These are phyloP conservation scores for Senna siamea DNA, from an alignment of 306 rosid genomes.

Conservation along the genomic window DNA sequence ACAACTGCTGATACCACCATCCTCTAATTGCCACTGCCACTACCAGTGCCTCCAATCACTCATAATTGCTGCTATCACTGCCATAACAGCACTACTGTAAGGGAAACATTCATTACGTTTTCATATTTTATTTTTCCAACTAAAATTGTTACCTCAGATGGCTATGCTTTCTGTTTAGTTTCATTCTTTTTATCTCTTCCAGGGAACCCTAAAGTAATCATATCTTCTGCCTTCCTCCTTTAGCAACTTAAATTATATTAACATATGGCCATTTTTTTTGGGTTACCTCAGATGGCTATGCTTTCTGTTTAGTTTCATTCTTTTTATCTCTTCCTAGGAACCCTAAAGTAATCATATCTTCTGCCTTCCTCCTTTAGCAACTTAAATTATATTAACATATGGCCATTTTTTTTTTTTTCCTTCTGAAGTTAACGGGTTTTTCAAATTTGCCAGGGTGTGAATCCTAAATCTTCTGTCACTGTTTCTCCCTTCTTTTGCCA, in stretches of 20 bases:
- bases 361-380: background rate
- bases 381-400: background rate
- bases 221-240: background rate
- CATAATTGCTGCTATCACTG: background rate
- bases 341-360: background rate
- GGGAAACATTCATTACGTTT: slow-evolving; percentile 9
- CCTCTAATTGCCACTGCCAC: slow-evolving; percentile 21
- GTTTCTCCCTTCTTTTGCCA: background rate
- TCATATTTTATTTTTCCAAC: slow-evolving; percentile 15
- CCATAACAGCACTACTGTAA: background rate
- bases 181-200: background rate
- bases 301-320: slow-evolving; percentile 2
- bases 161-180: background rate
- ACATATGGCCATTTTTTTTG: slow-evolving; percentile 6
- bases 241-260: background rate
- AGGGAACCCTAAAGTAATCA: background rate
- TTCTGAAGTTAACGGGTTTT: slow-evolving; percentile 3
- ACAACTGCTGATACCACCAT: slow-evolving; percentile 22
- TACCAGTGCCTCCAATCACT: slow-evolving; percentile 7
- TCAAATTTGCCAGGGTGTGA: slow-evolving; percentile 26
- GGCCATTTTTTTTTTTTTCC: background rate
- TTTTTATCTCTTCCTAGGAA: background rate
- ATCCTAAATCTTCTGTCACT: slow-evolving; percentile 18
- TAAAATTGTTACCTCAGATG: slow-evolving; percentile 4
- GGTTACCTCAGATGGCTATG: background rate